A percentile compares a stretch with the other conserved stretches of the same genome.
Evolutionary conservation across 176 grass and related monocot genomes (phyloP).

Genomic region (Urochloa ruziziensis): DNA sequence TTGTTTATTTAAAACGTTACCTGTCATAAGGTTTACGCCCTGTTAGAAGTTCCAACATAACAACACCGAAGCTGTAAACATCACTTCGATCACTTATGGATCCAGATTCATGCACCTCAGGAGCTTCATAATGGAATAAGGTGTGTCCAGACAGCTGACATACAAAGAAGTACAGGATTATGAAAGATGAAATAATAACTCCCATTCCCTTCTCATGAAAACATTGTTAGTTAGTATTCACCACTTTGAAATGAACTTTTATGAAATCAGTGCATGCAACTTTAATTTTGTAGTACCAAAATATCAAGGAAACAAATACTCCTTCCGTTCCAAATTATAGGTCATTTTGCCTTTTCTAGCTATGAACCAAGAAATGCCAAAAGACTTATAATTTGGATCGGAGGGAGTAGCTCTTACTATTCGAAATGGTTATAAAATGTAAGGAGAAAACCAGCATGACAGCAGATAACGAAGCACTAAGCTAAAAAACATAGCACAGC

Average conservation of each 20-base stretch:
- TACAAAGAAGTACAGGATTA: slow-evolving; percentile 28
- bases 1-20: slow-evolving; percentile 32
- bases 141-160: slow-evolving; percentile 66
- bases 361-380: too few species aligned
- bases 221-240: neutral
- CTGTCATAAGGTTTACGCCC: slow-evolving; percentile 89
- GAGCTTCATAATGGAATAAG: slow-evolving; percentile 86
- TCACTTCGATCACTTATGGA: slow-evolving; percentile 78
- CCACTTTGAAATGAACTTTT: neutral
- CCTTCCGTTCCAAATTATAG: too few species aligned
- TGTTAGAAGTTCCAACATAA: slow-evolving; percentile 98
- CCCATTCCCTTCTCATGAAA: neutral
- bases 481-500: neutral
- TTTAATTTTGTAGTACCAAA: neutral
- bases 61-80: slow-evolving; percentile 91
- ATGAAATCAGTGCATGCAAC: neutral
- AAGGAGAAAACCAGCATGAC: neutral
- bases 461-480: too few species aligned
- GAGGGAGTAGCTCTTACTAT: neutral
- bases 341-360: too few species aligned
- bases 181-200: slow-evolving; percentile 12
- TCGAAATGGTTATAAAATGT: neutral
- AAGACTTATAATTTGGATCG: too few species aligned
- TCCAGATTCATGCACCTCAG: slow-evolving; percentile 82
- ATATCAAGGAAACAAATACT: neutral